Percentiles rank a stretch among this genome's conserved stretches.
phyloP scores from a whole-genome alignment of 2,329 filamentous ascomycete genomes.

The Pezicula carpinea region DNA sequence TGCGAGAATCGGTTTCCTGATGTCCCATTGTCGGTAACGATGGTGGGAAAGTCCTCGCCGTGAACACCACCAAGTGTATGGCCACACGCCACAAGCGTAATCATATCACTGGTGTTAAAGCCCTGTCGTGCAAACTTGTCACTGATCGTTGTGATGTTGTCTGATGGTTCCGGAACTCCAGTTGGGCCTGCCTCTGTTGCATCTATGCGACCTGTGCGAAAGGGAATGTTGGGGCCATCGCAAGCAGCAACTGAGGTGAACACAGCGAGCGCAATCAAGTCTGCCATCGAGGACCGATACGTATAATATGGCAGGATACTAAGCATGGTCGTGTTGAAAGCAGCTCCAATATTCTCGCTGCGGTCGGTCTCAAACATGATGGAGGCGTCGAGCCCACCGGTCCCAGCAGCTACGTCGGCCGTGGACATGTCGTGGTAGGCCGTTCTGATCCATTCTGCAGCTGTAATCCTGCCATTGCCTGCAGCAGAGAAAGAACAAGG shows the following conservation, averaged over 20 bases:
- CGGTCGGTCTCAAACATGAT: constrained; percentile 51
- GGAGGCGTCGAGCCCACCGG: constrained; percentile 52
- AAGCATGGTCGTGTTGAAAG: constrained; percentile 39
- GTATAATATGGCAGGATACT: constrained; percentile 48
- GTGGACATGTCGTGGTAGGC: constrained; percentile 58
- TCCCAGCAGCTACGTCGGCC: constrained; percentile 38
- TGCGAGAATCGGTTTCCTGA: constrained; percentile 34
- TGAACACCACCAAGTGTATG: constrained; percentile 57
- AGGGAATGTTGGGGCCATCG: constrained; percentile 48
- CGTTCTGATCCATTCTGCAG: constrained; percentile 30
- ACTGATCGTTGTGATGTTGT: constrained; percentile 43
- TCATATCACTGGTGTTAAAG: constrained; percentile 51
- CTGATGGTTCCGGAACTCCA: constrained; percentile 52
- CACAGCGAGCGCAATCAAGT: constrained; percentile 50
- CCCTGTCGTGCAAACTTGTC: constrained; percentile 52
- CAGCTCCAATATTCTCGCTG: constrained; percentile 50
- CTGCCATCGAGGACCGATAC: constrained; percentile 44
- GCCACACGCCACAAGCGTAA: constrained; percentile 52
- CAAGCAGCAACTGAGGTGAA: constrained; percentile 54
- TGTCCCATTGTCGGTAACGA: constrained; percentile 40
- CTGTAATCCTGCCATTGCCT: not conserved
- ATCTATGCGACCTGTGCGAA: constrained; percentile 48
- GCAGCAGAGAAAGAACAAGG: not conserved
- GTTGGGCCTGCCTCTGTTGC: constrained; percentile 38
- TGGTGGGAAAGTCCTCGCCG: constrained; percentile 41